Evolutionary conservation across 805 yeast genomes (phyloP).

Genomic region (Torulaspora delbrueckii): DNA sequence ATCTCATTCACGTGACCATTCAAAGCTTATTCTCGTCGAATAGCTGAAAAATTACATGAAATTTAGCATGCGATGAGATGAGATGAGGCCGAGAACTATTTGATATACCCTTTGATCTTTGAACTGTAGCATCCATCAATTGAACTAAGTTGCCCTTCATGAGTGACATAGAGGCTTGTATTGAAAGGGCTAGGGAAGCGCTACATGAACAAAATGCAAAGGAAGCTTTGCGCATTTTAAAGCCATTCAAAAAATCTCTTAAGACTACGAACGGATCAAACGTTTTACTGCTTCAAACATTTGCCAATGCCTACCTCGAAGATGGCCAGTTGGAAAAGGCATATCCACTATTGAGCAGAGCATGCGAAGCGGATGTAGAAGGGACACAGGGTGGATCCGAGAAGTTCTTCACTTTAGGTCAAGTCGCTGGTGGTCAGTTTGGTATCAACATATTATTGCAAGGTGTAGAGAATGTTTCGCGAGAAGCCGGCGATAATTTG

Average conservation of each 20-base stretch:
- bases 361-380: slow-evolving; percentile 64
- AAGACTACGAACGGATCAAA: slow-evolving; percentile 30
- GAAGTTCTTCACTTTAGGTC: slow-evolving; percentile 87
- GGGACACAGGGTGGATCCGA: slow-evolving; percentile 63
- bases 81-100: slow-evolving; percentile 11
- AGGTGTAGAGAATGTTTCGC: slow-evolving; percentile 48
- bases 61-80: slow-evolving; percentile 3
- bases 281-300: slow-evolving; percentile 47
- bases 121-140: neutral
- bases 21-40: neutral
- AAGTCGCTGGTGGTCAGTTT: slow-evolving; percentile 74
- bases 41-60: slow-evolving; percentile 1
- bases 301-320: slow-evolving; percentile 79
- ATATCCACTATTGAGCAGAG: slow-evolving; percentile 51
- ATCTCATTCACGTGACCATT: neutral
- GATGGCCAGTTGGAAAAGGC: slow-evolving; percentile 76
- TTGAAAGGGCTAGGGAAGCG: slow-evolving; percentile 24
- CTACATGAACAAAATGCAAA: slow-evolving; percentile 28
- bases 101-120: neutral
- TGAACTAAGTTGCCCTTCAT: slow-evolving; percentile 3
- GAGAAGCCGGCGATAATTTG: slow-evolving; percentile 24
- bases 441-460: slow-evolving; percentile 60
- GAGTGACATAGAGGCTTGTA: slow-evolving; percentile 16
- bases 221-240: slow-evolving; percentile 36
- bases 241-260: slow-evolving; percentile 32